These are phyloP conservation scores for Boletales sp. DNA, from an alignment of 768 basidiomycete species.

Conservation along the genomic window DNA sequence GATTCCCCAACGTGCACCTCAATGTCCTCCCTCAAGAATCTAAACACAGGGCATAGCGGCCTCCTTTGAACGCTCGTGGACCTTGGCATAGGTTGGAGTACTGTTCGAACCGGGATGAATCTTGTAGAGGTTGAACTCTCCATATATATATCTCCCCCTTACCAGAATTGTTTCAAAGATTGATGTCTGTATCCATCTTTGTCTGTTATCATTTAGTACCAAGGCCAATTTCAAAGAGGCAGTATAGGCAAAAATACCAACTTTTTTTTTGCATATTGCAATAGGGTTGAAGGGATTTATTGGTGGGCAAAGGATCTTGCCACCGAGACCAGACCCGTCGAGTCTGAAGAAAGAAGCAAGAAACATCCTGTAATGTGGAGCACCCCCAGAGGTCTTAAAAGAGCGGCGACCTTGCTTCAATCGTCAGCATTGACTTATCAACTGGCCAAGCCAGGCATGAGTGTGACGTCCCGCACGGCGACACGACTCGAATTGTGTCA, in stretches of 20 bases:
- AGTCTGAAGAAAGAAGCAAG: slow-evolving; percentile 8
- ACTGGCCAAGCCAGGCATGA: no score
- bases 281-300: no score
- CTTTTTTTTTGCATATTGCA: slow-evolving; percentile 7
- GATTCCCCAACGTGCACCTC: slow-evolving; percentile 21
- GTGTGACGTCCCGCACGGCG: no score
- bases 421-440: no score
- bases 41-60: slow-evolving; percentile 27
- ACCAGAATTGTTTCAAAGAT: slow-evolving; percentile 16
- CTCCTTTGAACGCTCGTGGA: slow-evolving; percentile 32
- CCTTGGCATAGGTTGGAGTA: slow-evolving; percentile 11
- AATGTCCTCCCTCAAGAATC: no score
- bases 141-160: slow-evolving; percentile 15
- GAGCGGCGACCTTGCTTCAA: no score
- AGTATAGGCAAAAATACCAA: slow-evolving; percentile 10
- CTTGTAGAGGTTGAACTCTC: background rate
- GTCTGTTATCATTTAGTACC: slow-evolving; percentile 19
- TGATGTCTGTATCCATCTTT: slow-evolving; percentile 22
- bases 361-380: no score
- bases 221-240: no score
- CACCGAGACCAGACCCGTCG: slow-evolving; percentile 14
- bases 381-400: no score
- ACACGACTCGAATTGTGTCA: slow-evolving; percentile 39
- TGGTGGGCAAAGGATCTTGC: slow-evolving; percentile 5
- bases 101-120: background rate